Evolutionary conservation across 1,139 yeast species (phyloP), one percentile per base, ranked within the genome.

Genomic region (Kluyveromyces sp.): DNA sequence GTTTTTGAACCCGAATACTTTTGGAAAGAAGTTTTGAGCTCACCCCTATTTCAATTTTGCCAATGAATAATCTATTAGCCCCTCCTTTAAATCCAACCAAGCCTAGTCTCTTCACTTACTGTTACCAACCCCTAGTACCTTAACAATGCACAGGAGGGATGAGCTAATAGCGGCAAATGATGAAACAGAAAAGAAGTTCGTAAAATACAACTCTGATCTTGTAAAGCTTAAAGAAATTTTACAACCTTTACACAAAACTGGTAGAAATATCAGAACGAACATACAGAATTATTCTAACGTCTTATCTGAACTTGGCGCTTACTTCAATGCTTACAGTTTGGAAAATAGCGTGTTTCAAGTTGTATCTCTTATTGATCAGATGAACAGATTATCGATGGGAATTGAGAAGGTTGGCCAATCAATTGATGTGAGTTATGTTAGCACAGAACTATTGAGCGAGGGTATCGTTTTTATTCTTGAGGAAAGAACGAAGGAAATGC

Each of bases 351-450:
- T 70, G 7, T 48, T 56, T 25, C 50, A 54, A 7, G 49, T 50
- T 15, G 49, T 52, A 27, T 43, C 47, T 3, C 43, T 49, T 33
- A 29, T 47, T 10, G 45, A 45, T 29, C 51, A 52, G 38, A 50
- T 56, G 28, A 52, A 50, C 33, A 66, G 70, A 36, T 56, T 76
- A 39, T 73, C 78, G 2, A 61, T 72, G 3, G 75, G 76, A 1
- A 74, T 89, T 44, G 97, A 92, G 59, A 79, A 79, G 52, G 77
- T 88, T 29, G 97, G 97, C 1, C 92, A 85, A 60, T 83, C 89
- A 0, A 82, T 86, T 55, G 97, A 90, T 63, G 75, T 86, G 38
- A 83, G 81, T 41, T 86, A 80, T 55, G 75, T 87, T 36, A 77
- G 86, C n/a, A 74, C 90, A 27, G 86, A 83, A 52, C 74, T 81